phyloP scores from a whole-genome alignment of 139 green algal species.

The Volvox reticuliferus region DNA sequence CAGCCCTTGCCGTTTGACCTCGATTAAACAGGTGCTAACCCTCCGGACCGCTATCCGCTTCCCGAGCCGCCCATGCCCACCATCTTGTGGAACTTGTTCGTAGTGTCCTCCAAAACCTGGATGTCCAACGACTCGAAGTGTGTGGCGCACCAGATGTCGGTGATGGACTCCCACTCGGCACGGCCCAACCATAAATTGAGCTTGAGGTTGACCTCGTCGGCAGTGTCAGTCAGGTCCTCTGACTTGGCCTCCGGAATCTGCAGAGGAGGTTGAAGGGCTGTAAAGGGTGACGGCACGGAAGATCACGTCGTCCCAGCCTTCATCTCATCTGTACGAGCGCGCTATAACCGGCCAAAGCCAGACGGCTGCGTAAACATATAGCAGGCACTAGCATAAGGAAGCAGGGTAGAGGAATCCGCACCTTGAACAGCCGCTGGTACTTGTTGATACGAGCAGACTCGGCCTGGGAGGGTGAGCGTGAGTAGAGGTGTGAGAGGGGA shows the following conservation, averaged over 20 bases:
- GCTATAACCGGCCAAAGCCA: no score
- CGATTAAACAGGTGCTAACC: no score
- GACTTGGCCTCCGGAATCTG: conserved; percentile 57
- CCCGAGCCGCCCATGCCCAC: background rate
- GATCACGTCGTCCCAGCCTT: no score
- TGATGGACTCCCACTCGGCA: conserved; percentile 72
- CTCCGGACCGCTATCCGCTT: no score
- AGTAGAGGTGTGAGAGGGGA: background rate
- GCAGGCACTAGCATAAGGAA: no score
- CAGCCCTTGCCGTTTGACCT: no score
- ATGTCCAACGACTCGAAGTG: conserved; percentile 78
- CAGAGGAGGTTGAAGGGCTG: no score
- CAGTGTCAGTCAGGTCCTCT: conserved; percentile 70
- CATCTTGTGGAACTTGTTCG: conserved; percentile 66
- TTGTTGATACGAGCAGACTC: conserved; percentile 75
- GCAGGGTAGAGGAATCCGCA: conserved; percentile 26
- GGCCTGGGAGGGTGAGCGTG: background rate
- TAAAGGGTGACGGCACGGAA: no score
- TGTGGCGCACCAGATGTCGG: conserved; percentile 59
- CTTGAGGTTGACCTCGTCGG: conserved; percentile 82
- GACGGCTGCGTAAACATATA: no score
- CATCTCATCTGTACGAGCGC: no score
- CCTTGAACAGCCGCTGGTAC: conserved; percentile 83
- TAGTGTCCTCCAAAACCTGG: conserved; percentile 76
- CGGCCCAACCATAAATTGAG: conserved; percentile 77